Conservation (phyloP, 441 rosid species). For the Adansonia grandidieri region DNA sequence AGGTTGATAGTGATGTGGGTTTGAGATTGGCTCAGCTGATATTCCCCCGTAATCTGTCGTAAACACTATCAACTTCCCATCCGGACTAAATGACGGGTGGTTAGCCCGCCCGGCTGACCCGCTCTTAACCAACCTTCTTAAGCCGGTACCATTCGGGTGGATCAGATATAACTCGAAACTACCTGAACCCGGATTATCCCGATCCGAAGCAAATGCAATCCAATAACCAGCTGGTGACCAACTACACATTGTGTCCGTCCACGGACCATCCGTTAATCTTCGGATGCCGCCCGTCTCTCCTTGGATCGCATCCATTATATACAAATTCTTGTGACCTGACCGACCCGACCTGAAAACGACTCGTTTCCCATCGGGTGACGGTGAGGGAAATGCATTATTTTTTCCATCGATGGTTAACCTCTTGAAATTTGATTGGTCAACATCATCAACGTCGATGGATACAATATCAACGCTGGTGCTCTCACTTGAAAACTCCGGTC, state of each 20-base stretch:
- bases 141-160: slow-evolving; percentile 80
- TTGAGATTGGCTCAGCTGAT: slow-evolving; percentile 91
- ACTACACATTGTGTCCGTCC: slow-evolving; percentile 81
- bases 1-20: slow-evolving; percentile 79
- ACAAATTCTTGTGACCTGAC: slow-evolving; percentile 78
- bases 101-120: slow-evolving; percentile 69
- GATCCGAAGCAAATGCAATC: slow-evolving; percentile 84
- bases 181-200: slow-evolving; percentile 67
- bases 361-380: slow-evolving; percentile 80
- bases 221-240: slow-evolving; percentile 84
- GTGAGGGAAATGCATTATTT: slow-evolving; percentile 84
- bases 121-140: slow-evolving; percentile 69
- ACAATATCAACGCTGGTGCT: slow-evolving; percentile 69
- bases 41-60: slow-evolving; percentile 80
- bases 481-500: slow-evolving; percentile 74
- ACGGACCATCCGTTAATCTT: slow-evolving; percentile 68
- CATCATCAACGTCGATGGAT: slow-evolving; percentile 58
- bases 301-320: slow-evolving; percentile 69
- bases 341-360: slow-evolving; percentile 77
- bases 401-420: slow-evolving; percentile 67
- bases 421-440: slow-evolving; percentile 33
- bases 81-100: slow-evolving; percentile 83
- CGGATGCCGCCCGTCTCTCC: slow-evolving; percentile 65
- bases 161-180: slow-evolving; percentile 71
- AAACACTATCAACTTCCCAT: slow-evolving; percentile 64